phyloP scores from a whole-genome alignment of 176 grass and related monocot species.

The Aegilops tauschii region DNA sequence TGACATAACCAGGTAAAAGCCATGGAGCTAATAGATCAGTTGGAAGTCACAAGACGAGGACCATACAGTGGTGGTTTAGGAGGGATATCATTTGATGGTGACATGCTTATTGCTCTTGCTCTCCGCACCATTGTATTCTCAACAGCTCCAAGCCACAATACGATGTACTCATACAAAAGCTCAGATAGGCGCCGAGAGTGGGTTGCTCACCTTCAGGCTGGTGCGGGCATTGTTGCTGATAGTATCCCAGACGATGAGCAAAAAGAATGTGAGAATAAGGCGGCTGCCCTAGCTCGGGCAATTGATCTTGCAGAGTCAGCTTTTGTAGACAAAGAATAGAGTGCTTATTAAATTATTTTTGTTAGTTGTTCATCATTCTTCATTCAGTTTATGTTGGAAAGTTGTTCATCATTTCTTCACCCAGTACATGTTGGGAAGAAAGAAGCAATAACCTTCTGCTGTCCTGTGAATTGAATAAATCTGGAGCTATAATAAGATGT shows the following conservation, averaged over 20 bases:
- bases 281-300: conserved; percentile 73
- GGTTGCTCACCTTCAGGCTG: conserved; percentile 87
- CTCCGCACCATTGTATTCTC: conserved; percentile 81
- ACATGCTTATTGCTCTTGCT: conserved; percentile 64
- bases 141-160: conserved; percentile 55
- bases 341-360: background rate
- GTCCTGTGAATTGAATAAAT: conserved; percentile 19
- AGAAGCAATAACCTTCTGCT: conserved; percentile 20
- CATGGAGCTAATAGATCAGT: conserved; percentile 83
- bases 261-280: conserved; percentile 89
- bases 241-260: conserved; percentile 87
- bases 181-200: conserved; percentile 59
- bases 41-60: conserved; percentile 78
- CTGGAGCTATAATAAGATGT: background rate
- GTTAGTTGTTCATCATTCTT: conserved; percentile 17
- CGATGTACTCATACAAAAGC: conserved; percentile 62
- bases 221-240: conserved; percentile 91
- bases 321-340: conserved; percentile 64
- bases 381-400: background rate
- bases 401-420: conserved; percentile 20
- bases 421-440: background rate
- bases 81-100: conserved; percentile 68
- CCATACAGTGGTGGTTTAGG: conserved; percentile 85
- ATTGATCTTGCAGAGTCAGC: conserved; percentile 90
- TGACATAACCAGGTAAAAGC: conserved; percentile 58